Percentiles rank a stretch among this genome's conserved stretches.
These are phyloP conservation scores for Fusarium guadeloupense DNA, from an alignment of 2,329 filamentous ascomycete species.

Conservation along the genomic window DNA sequence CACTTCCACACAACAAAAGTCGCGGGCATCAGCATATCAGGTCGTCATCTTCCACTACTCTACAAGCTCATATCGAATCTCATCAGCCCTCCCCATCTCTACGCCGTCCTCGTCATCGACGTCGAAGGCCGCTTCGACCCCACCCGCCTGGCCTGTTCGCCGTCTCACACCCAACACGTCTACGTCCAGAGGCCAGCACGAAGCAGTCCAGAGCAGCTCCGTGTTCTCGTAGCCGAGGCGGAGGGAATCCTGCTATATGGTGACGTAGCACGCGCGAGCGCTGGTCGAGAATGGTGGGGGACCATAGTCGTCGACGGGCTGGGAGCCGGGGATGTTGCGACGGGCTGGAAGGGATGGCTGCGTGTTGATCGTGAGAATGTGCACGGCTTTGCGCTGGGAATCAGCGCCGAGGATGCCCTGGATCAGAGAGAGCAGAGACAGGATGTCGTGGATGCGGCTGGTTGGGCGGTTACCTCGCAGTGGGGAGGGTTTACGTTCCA, in stretches of 20 bases:
- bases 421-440: constrained; percentile 52
- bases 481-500: constrained; percentile 61
- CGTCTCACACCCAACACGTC: constrained; percentile 58
- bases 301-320: constrained; percentile 61
- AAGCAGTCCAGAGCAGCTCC: constrained; percentile 42
- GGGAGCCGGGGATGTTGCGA: constrained; percentile 46
- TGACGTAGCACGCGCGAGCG: constrained; percentile 50
- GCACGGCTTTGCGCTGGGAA: constrained; percentile 50
- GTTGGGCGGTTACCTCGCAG: constrained; percentile 58
- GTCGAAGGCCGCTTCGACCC: constrained; percentile 64
- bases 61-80: constrained; percentile 65
- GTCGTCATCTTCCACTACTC: constrained; percentile 63
- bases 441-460: constrained; percentile 52
- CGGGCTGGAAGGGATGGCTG: constrained; percentile 61
- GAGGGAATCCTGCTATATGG: constrained; percentile 63
- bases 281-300: constrained; percentile 65
- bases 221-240: constrained; percentile 52
- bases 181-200: constrained; percentile 58
- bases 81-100: constrained; percentile 57
- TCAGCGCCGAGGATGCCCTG: constrained; percentile 58
- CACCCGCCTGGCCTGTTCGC: constrained; percentile 53
- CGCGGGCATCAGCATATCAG: constrained; percentile 59
- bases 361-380: constrained; percentile 57
- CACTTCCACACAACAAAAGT: constrained; percentile 61
- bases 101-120: constrained; percentile 65